Evolutionary conservation across 352 stramenopile species (phyloP).

Genomic region (Peronospora tabacina): DNA sequence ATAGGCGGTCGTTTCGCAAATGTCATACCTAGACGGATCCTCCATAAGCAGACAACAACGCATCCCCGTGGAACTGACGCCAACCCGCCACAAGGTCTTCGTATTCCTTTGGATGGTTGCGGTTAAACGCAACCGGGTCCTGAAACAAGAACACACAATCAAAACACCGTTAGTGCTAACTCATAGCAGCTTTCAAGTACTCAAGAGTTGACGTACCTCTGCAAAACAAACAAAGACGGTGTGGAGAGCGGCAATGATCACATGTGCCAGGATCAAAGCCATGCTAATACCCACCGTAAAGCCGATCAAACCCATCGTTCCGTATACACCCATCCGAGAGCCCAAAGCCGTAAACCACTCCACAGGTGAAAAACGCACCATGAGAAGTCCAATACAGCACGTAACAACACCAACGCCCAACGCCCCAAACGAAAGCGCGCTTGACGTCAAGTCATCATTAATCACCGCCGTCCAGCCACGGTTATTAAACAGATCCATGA

Average conservation of each 20-base stretch:
- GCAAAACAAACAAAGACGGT: conserved; percentile 86
- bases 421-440: conserved; percentile 70
- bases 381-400: conserved; percentile 51
- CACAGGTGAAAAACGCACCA: conserved; percentile 55
- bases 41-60: conserved; percentile 60
- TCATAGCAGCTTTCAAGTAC: background rate
- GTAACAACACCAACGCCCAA: conserved; percentile 72
- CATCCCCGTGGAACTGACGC: conserved; percentile 77
- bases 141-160: conserved; percentile 10
- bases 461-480: conserved; percentile 86
- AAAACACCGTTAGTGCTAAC: conserved; percentile 7
- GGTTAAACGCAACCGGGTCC: conserved; percentile 75
- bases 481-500: conserved; percentile 83
- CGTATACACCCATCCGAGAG: conserved; percentile 40
- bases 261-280: conserved; percentile 75
- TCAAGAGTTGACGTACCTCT: conserved; percentile 36
- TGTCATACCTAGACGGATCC: conserved; percentile 47
- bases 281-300: conserved; percentile 80
- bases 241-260: conserved; percentile 78
- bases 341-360: conserved; percentile 55
- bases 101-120: conserved; percentile 79
- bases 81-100: conserved; percentile 64
- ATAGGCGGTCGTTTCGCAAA: background rate
- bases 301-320: conserved; percentile 51
- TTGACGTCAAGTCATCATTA: conserved; percentile 84